phyloP scores from a whole-genome alignment of 345 rosid genomes.

The Jatropha curcas region DNA sequence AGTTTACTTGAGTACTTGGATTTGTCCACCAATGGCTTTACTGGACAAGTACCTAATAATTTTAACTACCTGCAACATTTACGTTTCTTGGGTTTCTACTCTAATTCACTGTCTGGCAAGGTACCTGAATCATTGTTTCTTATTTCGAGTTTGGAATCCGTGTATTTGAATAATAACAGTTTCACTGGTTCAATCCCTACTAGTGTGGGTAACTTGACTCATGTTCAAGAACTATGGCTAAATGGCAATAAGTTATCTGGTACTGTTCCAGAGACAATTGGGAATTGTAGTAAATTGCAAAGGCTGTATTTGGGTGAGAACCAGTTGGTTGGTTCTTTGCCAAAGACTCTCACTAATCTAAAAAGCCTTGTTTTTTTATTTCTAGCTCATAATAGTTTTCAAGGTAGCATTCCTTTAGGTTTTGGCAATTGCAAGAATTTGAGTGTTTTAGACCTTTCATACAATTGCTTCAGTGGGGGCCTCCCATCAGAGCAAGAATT shows the following conservation, averaged over 20 bases:
- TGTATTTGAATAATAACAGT: slow-evolving; percentile 47
- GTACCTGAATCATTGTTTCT: slow-evolving; percentile 60
- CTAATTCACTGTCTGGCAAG: slow-evolving; percentile 53
- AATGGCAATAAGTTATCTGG: slow-evolving; percentile 57
- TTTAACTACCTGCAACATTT: slow-evolving; percentile 43
- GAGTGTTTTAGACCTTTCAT: slow-evolving; percentile 52
- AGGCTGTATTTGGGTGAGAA: slow-evolving; percentile 46
- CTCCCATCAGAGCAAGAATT: too few relatives aligned
- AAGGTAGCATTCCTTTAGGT: slow-evolving; percentile 54
- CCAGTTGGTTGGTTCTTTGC: slow-evolving; percentile 55
- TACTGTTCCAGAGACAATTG: slow-evolving; percentile 60
- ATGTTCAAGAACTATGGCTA: slow-evolving; percentile 38
- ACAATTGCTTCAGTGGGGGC: slow-evolving; percentile 54
- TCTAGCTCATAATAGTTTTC: slow-evolving; percentile 41
- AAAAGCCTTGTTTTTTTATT: slow-evolving; percentile 48
- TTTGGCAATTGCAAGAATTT: slow-evolving; percentile 49
- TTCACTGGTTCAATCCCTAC: slow-evolving; percentile 64
- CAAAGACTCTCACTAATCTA: slow-evolving; percentile 54
- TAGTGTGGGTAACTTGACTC: slow-evolving; percentile 51
- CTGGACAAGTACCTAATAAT: slow-evolving; percentile 51
- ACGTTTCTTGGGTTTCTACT: slow-evolving; percentile 32
- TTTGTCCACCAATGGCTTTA: slow-evolving; percentile 52
- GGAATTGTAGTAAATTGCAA: slow-evolving; percentile 52
- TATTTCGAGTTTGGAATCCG: slow-evolving; percentile 31
- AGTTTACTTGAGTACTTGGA: slow-evolving; percentile 46